These are phyloP conservation scores for Phoma sp. DNA, from an alignment of 2,329 filamentous ascomycete genomes.

Conservation along the genomic window DNA sequence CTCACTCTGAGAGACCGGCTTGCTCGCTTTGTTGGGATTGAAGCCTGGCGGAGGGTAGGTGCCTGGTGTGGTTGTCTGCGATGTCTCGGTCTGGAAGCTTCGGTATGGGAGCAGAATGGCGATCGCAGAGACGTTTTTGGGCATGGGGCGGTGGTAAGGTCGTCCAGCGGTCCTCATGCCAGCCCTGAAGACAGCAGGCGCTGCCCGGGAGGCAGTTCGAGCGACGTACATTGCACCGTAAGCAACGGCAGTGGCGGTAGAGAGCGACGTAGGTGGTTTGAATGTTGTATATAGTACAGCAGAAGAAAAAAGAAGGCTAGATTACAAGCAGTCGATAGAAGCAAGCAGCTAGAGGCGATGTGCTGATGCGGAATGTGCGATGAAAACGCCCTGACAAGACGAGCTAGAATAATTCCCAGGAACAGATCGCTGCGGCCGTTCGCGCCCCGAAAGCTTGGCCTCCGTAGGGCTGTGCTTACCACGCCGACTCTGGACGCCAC, in stretches of 20 bases:
- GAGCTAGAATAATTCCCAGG: slow-evolving; percentile 13
- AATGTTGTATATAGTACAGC: slow-evolving; percentile 1
- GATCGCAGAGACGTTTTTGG: slow-evolving; percentile 62
- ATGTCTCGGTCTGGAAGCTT: slow-evolving; percentile 65
- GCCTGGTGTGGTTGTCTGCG: slow-evolving; percentile 55
- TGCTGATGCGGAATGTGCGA: slow-evolving; percentile 22
- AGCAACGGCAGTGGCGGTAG: slow-evolving; percentile 20
- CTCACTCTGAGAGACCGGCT: slow-evolving; percentile 72
- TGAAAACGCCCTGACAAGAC: slow-evolving; percentile 27
- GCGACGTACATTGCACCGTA: slow-evolving; percentile 55
- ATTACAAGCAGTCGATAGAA: slow-evolving; percentile 19
- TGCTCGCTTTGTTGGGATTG: slow-evolving; percentile 88
- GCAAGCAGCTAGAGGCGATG: slow-evolving; percentile 1
- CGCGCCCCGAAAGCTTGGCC: slow-evolving; percentile 10
- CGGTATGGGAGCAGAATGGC: slow-evolving; percentile 64
- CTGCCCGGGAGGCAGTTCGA: slow-evolving; percentile 54
- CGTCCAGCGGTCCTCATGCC: slow-evolving; percentile 53
- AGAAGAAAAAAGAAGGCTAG: slow-evolving; percentile 10
- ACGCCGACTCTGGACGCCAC: slow-evolving; percentile 7
- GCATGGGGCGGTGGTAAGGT: slow-evolving; percentile 51
- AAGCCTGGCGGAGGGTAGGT: slow-evolving; percentile 85
- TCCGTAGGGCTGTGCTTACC: slow-evolving; percentile 2
- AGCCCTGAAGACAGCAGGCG: slow-evolving; percentile 56
- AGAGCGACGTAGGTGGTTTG: slow-evolving; percentile 16
- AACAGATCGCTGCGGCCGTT: slow-evolving; percentile 19